These are phyloP conservation scores for Penicillium sp. DNA, from an alignment of 2,329 filamentous ascomycete genomes.

Conservation along the genomic window DNA sequence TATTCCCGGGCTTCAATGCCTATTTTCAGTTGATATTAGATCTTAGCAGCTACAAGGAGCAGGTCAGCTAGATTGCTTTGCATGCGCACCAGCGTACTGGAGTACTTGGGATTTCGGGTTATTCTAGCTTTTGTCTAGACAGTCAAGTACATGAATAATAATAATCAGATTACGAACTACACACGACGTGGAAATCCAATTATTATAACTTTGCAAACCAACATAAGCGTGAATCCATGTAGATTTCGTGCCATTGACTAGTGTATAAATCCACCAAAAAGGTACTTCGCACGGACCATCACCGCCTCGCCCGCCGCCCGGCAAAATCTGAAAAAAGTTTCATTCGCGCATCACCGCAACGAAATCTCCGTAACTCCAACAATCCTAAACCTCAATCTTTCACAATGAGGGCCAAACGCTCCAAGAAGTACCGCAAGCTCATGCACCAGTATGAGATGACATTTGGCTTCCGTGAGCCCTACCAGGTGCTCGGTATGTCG, in stretches of 20 bases:
- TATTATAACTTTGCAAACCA: background rate
- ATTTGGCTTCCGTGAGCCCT: slow-evolving; percentile 90
- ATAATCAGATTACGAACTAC: background rate
- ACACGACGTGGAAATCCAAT: background rate
- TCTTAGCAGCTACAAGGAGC: background rate
- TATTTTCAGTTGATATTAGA: background rate
- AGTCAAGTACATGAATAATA: background rate
- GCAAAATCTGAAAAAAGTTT: slow-evolving; percentile 40
- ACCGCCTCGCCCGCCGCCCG: slow-evolving; percentile 29
- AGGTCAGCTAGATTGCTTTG: background rate
- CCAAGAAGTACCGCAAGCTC: slow-evolving; percentile 81
- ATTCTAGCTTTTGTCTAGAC: background rate
- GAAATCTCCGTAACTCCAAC: slow-evolving; percentile 9
- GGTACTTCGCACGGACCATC: background rate
- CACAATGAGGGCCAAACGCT: slow-evolving; percentile 68
- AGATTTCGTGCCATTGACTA: too few relatives aligned
- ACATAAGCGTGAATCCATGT: too few relatives aligned
- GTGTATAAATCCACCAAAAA: background rate
- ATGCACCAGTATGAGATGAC: slow-evolving; percentile 88
- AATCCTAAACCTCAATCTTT: slow-evolving; percentile 4
- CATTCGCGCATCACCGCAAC: slow-evolving; percentile 15
- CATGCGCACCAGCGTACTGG: background rate
- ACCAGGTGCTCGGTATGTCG: slow-evolving; percentile 74
- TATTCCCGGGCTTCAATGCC: background rate
- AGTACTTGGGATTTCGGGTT: background rate